Base-by-base conservation (phyloP, 192 early-diverging fungal species). In the Backusella australiensis region DNA sequence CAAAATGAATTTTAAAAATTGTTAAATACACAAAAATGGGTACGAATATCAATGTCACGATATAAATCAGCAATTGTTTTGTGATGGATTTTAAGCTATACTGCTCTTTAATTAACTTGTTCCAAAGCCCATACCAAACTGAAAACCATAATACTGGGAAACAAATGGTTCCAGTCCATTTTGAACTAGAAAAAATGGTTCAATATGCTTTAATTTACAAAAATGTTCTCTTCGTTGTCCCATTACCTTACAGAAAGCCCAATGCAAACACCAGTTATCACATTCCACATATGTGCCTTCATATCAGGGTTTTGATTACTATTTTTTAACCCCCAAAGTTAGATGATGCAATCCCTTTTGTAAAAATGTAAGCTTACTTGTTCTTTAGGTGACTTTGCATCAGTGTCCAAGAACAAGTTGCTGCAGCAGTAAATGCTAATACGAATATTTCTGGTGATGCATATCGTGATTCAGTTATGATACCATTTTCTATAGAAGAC, bases 1-100 rank as follows among this genome's bases (percentile, higher is more conserved):
- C 79, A 86, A 99, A 99, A 82, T 99, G 96, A 66, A 96, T 84
- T 74, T 91, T 90, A 84, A 98, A 99, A 78, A 93, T 92, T 6
- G 91, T 82, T 75, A 96, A 82, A 75, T 99, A 99, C 0, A 96
- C 78, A 6, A 82, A 49, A 2, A 96, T 6, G 2, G 97, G 97
- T n/a, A 99, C 74, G 34, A 88, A 84, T 52, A 96, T 94, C 71
- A 97, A 82, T 72, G 91, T 94, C 34, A 96, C 38, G 0, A 66
- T 32, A 67, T 68, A 68, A 3, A 11, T 26, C 6, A 41, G 14
- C 49, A 39, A 32, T 32, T n/a, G 44, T 0, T 35, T 29, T 9
- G n/a, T 6, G 34, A 74, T 36, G 26, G 52, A 78, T 71, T 49
- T 72, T 36, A 78, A 59, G 6, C 38, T 15, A 3, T 93, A 80